These are phyloP conservation scores for Eimeria mitis DNA, from an alignment of 169 alveolate species.

Conservation along the genomic window DNA sequence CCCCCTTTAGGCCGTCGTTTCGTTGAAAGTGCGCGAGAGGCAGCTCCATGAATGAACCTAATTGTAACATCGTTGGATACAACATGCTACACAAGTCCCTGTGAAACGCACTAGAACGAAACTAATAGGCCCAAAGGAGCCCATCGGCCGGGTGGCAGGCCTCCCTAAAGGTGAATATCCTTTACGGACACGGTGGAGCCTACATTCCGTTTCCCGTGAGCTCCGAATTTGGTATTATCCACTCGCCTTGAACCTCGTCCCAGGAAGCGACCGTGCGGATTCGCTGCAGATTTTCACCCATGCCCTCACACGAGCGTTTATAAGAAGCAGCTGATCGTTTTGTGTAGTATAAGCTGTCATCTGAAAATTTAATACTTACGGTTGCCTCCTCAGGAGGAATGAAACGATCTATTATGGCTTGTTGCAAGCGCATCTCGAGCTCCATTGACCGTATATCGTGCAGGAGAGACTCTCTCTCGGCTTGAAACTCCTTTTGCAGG, in stretches of 20 bases:
- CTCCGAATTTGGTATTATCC: slow-evolving; percentile 66
- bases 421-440: slow-evolving; percentile 87
- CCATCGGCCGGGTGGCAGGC: not conserved
- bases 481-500: slow-evolving; percentile 87
- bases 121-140: not conserved
- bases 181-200: not conserved
- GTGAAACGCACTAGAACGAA: not conserved
- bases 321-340: not conserved
- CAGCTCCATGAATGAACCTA: slow-evolving; percentile 3
- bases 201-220: slow-evolving; percentile 76
- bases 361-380: not conserved
- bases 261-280: slow-evolving; percentile 51
- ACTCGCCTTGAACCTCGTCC: slow-evolving; percentile 54
- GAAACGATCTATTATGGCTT: slow-evolving; percentile 87
- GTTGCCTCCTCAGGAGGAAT: slow-evolving; percentile 88
- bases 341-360: not conserved
- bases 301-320: not conserved
- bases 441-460: slow-evolving; percentile 88
- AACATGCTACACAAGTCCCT: not conserved
- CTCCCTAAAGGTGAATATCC: not conserved
- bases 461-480: slow-evolving; percentile 89
- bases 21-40: not conserved
- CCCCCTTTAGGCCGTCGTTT: slow-evolving; percentile 48
- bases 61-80: not conserved
- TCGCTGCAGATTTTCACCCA: slow-evolving; percentile 30